Percentiles rank a stretch among this genome's conserved stretches.
phyloP scores from a whole-genome alignment of 2,329 filamentous ascomycete genomes.

The Ampelomyces quisqualis region DNA sequence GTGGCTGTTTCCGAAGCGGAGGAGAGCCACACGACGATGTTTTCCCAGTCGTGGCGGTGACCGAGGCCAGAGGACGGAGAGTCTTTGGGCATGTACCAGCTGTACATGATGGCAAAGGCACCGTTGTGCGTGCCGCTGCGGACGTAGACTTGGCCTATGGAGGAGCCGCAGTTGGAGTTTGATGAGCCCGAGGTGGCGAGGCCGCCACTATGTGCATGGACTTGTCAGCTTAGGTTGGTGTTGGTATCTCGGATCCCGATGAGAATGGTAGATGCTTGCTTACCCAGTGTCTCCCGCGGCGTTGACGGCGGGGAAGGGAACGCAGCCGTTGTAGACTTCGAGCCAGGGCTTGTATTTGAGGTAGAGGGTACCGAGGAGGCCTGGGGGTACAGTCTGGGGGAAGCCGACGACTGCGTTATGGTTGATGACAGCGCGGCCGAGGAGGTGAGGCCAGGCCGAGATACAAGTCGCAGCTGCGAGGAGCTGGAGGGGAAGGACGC shows the following conservation, averaged over 20 bases:
- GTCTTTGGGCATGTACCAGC: constrained; percentile 56
- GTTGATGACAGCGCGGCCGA: constrained; percentile 47
- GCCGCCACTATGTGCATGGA: constrained; percentile 43
- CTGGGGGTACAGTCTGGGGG: constrained; percentile 53
- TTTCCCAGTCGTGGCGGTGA: constrained; percentile 60
- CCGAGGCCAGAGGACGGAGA: constrained; percentile 48
- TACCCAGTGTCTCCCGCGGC: constrained; percentile 59
- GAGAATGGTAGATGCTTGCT: constrained; percentile 9
- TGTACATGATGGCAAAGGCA: constrained; percentile 54
- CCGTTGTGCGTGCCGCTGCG: constrained; percentile 47
- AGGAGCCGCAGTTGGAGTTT: constrained; percentile 46
- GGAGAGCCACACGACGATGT: constrained; percentile 55
- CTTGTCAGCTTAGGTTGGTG: constrained; percentile 1
- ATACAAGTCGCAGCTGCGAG: constrained; percentile 21
- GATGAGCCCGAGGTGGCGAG: constrained; percentile 45
- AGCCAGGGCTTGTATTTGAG: constrained; percentile 59
- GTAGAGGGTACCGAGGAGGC: constrained; percentile 51
- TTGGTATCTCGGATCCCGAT: too few relatives aligned
- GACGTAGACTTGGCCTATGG: constrained; percentile 55
- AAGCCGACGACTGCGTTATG: constrained; percentile 56
- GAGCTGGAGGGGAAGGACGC: constrained; percentile 25
- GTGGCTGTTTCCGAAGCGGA: constrained; percentile 44
- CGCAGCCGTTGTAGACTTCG: constrained; percentile 60
- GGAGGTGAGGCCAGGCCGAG: constrained; percentile 28
- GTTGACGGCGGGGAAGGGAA: constrained; percentile 64